These are phyloP conservation scores for Abrus pulchellus DNA, from an alignment of 306 rosid species.

Conservation along the genomic window DNA sequence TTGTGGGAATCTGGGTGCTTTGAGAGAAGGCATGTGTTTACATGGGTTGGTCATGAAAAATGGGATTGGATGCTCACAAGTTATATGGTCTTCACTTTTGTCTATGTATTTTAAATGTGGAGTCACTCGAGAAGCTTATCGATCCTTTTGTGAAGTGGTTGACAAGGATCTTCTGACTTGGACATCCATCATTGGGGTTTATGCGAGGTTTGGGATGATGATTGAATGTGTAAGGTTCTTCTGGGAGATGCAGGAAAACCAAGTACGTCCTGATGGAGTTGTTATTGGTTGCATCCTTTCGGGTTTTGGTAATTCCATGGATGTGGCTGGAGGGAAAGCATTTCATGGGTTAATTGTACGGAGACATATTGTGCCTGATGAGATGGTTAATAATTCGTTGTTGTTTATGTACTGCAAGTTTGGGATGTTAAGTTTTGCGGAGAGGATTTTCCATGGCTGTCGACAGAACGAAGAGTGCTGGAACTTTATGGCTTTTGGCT, in stretches of 20 bases:
- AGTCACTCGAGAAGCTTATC: constrained; percentile 63
- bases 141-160: constrained; percentile 58
- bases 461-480: constrained; percentile 59
- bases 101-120: constrained; percentile 79
- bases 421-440: constrained; percentile 64
- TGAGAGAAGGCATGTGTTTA: constrained; percentile 70
- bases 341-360: constrained; percentile 71
- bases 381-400: constrained; percentile 58
- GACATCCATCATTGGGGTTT: constrained; percentile 71
- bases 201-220: constrained; percentile 72
- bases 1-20: constrained; percentile 69
- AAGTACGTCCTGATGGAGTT: constrained; percentile 66
- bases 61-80: constrained; percentile 63
- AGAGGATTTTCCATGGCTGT: constrained; percentile 60
- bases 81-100: constrained; percentile 65
- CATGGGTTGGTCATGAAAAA: constrained; percentile 68
- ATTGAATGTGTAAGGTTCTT: constrained; percentile 61
- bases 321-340: constrained; percentile 62
- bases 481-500: constrained; percentile 66
- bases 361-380: constrained; percentile 51
- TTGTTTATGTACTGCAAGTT: constrained; percentile 79
- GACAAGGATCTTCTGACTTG: constrained; percentile 74
- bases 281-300: constrained; percentile 69
- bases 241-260: constrained; percentile 62
- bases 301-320: constrained; percentile 66